Evolutionary conservation across 768 basidiomycete species (phyloP).

Genomic region (Lactifluus volemus): DNA sequence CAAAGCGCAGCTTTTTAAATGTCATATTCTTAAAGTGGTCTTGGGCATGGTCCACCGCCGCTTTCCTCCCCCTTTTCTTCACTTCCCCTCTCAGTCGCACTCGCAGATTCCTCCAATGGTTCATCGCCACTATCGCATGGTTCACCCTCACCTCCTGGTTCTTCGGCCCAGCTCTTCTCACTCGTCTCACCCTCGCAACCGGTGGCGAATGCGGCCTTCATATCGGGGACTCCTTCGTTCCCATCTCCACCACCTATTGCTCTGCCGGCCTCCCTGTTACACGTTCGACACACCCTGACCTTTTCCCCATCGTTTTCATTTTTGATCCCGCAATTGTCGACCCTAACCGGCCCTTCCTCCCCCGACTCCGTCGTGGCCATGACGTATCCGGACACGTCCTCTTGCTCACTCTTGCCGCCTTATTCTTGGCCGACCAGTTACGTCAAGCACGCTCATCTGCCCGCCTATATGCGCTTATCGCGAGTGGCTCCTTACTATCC

Average conservation of each 20-base stretch:
- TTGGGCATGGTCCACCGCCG: conserved; percentile 83
- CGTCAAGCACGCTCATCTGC: conserved; percentile 36
- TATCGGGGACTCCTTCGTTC: conserved; percentile 35
- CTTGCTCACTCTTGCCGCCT: conserved; percentile 67
- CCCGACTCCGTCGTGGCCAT: conserved; percentile 71
- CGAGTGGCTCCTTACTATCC: conserved; percentile 40
- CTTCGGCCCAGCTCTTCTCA: conserved; percentile 73
- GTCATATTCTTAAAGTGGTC: conserved; percentile 80
- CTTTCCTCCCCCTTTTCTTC: conserved; percentile 53
- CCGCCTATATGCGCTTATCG: conserved; percentile 41
- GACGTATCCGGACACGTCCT: conserved; percentile 94
- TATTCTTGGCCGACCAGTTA: conserved; percentile 77
- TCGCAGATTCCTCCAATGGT: conserved; percentile 34
- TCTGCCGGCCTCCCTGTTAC: conserved; percentile 41
- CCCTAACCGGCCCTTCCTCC: conserved; percentile 32
- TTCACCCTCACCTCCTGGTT: conserved; percentile 76
- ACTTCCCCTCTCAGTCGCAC: conserved; percentile 25
- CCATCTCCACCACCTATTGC: conserved; percentile 54
- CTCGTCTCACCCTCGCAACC: conserved; percentile 52
- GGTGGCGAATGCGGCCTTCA: conserved; percentile 73
- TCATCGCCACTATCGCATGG: conserved; percentile 58
- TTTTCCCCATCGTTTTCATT: conserved; percentile 42
- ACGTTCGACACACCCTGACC: conserved; percentile 48
- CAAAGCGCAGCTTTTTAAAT: conserved; percentile 76
- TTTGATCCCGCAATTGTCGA: conserved; percentile 28